Percentiles rank a stretch among this genome's conserved stretches.
Evolutionary conservation across 192 early-diverging fungal species (phyloP).

Genomic region (Linnemannia zychae): DNA sequence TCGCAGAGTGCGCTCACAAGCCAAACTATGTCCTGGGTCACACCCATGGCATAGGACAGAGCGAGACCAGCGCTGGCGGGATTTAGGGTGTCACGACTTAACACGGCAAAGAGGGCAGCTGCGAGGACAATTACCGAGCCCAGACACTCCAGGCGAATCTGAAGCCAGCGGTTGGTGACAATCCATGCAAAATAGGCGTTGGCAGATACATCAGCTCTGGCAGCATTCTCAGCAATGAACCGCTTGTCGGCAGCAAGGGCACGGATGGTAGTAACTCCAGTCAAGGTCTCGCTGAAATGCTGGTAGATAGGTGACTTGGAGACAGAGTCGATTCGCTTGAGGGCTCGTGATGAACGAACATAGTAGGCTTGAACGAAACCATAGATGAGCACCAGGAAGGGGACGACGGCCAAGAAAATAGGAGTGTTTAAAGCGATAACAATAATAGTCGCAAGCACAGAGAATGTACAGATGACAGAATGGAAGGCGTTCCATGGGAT

Average conservation of each 20-base stretch:
- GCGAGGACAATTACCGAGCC: conserved; percentile 85
- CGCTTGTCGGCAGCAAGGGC: conserved; percentile 75
- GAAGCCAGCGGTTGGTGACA: conserved; percentile 77
- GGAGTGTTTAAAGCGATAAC: conserved; percentile 61
- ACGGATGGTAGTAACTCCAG: conserved; percentile 83
- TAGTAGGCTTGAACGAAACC: conserved; percentile 70
- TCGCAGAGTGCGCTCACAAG: conserved; percentile 88
- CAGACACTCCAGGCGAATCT: conserved; percentile 84
- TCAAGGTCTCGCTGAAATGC: conserved; percentile 75
- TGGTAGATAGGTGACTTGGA: conserved; percentile 88
- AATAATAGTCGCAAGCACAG: conserved; percentile 55
- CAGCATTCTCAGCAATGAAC: conserved; percentile 70
- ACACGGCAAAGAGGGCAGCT: conserved; percentile 80
- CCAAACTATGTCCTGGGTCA: conserved; percentile 90
- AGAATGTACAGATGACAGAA: conserved; percentile 47
- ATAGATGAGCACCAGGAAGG: conserved; percentile 66
- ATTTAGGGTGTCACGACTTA: conserved; percentile 69
- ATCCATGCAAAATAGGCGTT: conserved; percentile 84
- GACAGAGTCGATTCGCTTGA: conserved; percentile 88
- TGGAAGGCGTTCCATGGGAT: conserved; percentile 64
- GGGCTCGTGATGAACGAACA: conserved; percentile 77
- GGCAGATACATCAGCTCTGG: conserved; percentile 71
- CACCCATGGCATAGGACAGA: conserved; percentile 76
- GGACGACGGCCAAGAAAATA: conserved; percentile 61
- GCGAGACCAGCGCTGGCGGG: conserved; percentile 78